phyloP scores from a whole-genome alignment of 1,284 basidiomycete genomes.

The Melampsora americana region DNA sequence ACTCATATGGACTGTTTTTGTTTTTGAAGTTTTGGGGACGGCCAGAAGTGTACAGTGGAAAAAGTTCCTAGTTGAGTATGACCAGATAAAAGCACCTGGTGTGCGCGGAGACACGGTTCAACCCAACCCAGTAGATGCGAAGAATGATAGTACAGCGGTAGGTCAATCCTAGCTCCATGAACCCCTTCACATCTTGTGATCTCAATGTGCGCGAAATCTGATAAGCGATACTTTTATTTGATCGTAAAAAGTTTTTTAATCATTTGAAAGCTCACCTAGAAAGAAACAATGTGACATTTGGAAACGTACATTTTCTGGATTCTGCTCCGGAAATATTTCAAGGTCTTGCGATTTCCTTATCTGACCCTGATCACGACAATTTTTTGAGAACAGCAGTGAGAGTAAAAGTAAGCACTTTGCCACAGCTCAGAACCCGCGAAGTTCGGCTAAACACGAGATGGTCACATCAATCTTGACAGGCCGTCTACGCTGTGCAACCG shows the following conservation, averaged over 20 bases:
- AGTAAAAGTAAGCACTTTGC: not conserved
- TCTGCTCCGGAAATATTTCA: not conserved
- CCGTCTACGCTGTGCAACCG: constrained; percentile 27
- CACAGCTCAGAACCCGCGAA: not conserved
- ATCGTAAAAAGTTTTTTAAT: not conserved
- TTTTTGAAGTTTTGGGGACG: not conserved
- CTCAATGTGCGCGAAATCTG: no score
- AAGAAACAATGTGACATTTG: not conserved
- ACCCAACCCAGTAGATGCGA: not conserved
- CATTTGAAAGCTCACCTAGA: not conserved
- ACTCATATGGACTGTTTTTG: not conserved
- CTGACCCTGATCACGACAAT: not conserved
- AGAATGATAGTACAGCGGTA: not conserved
- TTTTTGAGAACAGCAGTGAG: not conserved
- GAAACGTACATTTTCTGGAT: not conserved
- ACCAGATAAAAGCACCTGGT: not conserved
- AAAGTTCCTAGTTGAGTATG: not conserved
- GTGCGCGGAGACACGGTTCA: not conserved
- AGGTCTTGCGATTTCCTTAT: constrained; percentile 4
- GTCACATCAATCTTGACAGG: not conserved
- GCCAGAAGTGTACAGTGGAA: not conserved
- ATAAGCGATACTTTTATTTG: not conserved
- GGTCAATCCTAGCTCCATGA: not conserved
- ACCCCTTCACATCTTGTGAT: no score
- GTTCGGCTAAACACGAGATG: not conserved